Evolutionary conservation across 2,329 filamentous ascomycete genomes (phyloP).

Genomic region (Xylariaceae sp.): DNA sequence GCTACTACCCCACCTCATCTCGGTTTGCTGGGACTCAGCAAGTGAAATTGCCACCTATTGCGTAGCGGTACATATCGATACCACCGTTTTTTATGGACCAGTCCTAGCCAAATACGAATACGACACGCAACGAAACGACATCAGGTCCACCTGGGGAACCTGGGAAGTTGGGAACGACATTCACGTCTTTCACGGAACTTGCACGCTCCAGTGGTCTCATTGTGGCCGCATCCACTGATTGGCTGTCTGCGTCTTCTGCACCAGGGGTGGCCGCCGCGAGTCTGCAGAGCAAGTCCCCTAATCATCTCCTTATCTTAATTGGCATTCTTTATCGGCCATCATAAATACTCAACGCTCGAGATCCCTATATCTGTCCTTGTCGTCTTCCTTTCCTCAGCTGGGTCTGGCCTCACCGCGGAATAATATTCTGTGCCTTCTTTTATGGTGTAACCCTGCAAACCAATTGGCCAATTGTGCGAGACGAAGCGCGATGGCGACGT

Average conservation of each 20-base stretch:
- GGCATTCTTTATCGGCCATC: slow-evolving; percentile 6
- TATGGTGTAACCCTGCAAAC: slow-evolving; percentile 7
- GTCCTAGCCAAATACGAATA: slow-evolving; percentile 10
- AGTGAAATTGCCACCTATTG: neutral
- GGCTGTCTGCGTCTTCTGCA: slow-evolving; percentile 7
- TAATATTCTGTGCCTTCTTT: neutral
- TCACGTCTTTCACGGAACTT: slow-evolving; percentile 21
- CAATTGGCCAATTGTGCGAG: slow-evolving; percentile 6
- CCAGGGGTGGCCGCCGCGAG: slow-evolving; percentile 6
- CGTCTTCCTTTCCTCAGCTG: neutral
- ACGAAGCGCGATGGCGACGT: slow-evolving; percentile 26
- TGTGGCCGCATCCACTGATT: slow-evolving; percentile 30
- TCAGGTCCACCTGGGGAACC: no score
- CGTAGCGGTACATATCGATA: neutral
- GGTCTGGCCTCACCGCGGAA: neutral
- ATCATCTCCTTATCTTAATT: slow-evolving; percentile 21
- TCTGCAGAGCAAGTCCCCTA: slow-evolving; percentile 21
- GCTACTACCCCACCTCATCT: neutral
- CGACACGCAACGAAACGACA: neutral
- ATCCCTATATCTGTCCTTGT: neutral
- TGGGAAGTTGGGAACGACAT: neutral
- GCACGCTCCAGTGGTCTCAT: slow-evolving; percentile 31
- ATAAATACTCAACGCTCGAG: slow-evolving; percentile 3
- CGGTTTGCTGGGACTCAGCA: neutral
- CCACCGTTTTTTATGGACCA: slow-evolving; percentile 4